Evolutionary conservation across 164 flowering plant species (phyloP), one percentile per base, ranked within the genome.

Genomic region (Magnolia sinica): DNA sequence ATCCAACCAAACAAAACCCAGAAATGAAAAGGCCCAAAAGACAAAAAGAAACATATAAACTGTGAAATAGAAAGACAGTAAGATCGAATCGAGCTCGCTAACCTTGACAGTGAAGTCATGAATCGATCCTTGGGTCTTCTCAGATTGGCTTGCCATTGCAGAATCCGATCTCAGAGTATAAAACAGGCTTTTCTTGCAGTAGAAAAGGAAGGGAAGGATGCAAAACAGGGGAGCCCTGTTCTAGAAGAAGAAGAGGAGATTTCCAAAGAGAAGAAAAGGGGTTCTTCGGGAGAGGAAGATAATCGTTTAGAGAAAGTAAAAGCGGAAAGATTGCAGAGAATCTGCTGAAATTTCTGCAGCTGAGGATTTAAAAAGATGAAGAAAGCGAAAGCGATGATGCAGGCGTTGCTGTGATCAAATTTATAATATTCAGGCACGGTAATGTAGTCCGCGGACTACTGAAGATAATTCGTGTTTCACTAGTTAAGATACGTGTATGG

Each of bases 51-150:
- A 2, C 13, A 16, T 11, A 55, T 11, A 14, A 52, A 14, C 18
- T 16, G 18, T 8, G 18, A 16, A 55, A 55, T 16, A 55, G 61
- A 55, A 16, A 55, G 61, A 55, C 1, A 9, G 19, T 11, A 16
- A 55, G 61, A 55, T 55, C 61, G 13, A 55, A 16, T 55, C 18
- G 61, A 2, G 13, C 14, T n/a, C 55, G 59, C 83, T 0, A 73
- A 89, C 93, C 88, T 90, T 89, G 37, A 90, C 92, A 72, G 90
- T 86, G 82, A 90, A 89, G 20, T 88, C 87, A 73, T 88, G 82
- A 68, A 89, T 66, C 1, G 90, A 86, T 16, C 65, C 71, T 5
- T 63, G 63, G 16, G 64, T 20, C 49, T 77, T 63, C 10, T 31
- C 59, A 11, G 93, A 86, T 20, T 72, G 82, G 71, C 81, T 80